These are phyloP conservation scores for Sugiyamaella castrensis DNA, from an alignment of 1,139 yeast species.

Conservation along the genomic window DNA sequence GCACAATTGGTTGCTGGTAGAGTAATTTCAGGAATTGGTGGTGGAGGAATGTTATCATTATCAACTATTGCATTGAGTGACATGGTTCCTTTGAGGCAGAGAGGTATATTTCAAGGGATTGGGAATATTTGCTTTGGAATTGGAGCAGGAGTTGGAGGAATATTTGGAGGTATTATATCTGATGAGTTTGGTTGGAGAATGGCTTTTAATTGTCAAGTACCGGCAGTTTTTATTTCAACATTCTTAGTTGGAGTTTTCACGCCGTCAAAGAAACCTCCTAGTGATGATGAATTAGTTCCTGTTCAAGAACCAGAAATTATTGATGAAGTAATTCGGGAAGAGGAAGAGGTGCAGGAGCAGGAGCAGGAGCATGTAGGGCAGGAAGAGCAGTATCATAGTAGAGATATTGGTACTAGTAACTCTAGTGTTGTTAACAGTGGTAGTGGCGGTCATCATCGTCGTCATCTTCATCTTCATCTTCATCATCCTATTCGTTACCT, in stretches of 20 bases:
- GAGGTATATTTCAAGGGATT: conserved; percentile 61
- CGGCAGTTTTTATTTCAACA: conserved; percentile 56
- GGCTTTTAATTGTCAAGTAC: conserved; percentile 60
- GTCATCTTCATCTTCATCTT: not conserved
- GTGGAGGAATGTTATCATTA: conserved; percentile 59
- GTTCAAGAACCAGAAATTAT: conserved; percentile 13
- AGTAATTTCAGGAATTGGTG: conserved; percentile 61
- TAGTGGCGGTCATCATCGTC: not conserved
- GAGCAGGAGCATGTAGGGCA: too few relatives aligned
- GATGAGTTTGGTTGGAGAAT: conserved; percentile 79
- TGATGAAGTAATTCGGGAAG: conserved; percentile 17
- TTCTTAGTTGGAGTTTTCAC: conserved; percentile 32
- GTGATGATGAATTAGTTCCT: conserved; percentile 5
- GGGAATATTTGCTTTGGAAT: conserved; percentile 63
- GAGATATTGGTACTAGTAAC: not conserved
- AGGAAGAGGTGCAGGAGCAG: conserved; percentile 1
- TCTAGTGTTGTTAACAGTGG: not conserved
- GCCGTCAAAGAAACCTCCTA: conserved; percentile 15
- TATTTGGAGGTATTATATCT: conserved; percentile 67
- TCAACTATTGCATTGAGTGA: conserved; percentile 57
- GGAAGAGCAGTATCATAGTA: too few relatives aligned
- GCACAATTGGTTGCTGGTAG: conserved; percentile 56
- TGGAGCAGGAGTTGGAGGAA: conserved; percentile 71
- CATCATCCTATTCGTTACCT: conserved; percentile 2
- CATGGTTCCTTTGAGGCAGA: conserved; percentile 52